A percentile compares a stretch with the other conserved stretches of the same genome.
Conservation (phyloP, 495 filamentous ascomycete species). For the Penicillium turbatum region DNA sequence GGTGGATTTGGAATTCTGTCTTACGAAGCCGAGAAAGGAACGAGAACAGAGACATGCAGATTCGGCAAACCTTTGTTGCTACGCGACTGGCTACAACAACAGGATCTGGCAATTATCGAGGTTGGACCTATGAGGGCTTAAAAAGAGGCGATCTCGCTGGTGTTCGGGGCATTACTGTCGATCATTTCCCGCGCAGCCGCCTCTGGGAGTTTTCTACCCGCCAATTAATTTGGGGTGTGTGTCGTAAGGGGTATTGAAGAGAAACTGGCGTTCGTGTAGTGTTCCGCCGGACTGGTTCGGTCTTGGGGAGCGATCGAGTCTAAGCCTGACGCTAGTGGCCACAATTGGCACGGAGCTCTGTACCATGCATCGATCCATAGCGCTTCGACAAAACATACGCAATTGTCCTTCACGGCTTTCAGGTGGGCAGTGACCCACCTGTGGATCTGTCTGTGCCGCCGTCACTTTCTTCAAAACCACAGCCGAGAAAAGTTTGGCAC, state of each 20-base stretch:
- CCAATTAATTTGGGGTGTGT: not conserved
- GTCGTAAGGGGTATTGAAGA: not conserved
- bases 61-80: slow-evolving; percentile 1
- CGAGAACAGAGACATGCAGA: slow-evolving; percentile 6
- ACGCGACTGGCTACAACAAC: not conserved
- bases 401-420: slow-evolving; percentile 4
- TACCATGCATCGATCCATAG: not conserved
- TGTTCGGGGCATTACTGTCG: slow-evolving; percentile 22
- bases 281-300: not conserved
- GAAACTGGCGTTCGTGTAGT: not conserved
- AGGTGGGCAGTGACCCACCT: not conserved
- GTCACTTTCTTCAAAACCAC: not conserved
- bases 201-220: not conserved
- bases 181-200: slow-evolving; percentile 17
- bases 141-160: not conserved
- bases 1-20: slow-evolving; percentile 1
- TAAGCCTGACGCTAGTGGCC: not conserved
- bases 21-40: not conserved
- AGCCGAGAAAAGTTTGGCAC: not conserved
- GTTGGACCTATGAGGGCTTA: slow-evolving; percentile 12
- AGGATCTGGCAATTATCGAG: not conserved
- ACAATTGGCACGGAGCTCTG: not conserved
- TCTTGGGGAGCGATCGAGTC: not conserved
- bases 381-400: not conserved
- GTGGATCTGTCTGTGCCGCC: slow-evolving; percentile 15